These are phyloP conservation scores for Lepiota venenata DNA, from an alignment of 768 basidiomycete genomes.

Conservation along the genomic window DNA sequence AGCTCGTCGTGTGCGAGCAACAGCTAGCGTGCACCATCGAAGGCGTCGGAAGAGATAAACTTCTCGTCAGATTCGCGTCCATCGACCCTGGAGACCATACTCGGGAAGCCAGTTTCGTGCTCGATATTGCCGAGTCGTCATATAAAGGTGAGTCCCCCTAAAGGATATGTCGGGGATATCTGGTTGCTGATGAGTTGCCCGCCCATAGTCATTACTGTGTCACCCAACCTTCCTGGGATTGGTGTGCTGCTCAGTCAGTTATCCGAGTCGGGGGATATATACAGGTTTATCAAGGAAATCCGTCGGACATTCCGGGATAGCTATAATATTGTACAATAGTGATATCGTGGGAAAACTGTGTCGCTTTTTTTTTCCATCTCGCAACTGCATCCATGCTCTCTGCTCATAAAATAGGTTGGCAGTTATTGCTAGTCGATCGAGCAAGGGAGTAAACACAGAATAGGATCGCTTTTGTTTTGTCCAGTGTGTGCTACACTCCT, in stretches of 20 bases:
- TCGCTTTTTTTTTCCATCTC: too few relatives aligned
- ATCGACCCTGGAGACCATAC: slow-evolving; percentile 56
- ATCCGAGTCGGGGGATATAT: slow-evolving; percentile 68
- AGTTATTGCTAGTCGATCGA: background rate
- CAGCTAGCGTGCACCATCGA: slow-evolving; percentile 67
- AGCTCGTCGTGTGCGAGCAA: slow-evolving; percentile 55
- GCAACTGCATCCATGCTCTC: slow-evolving; percentile 1
- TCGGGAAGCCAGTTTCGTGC: slow-evolving; percentile 67
- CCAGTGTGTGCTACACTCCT: slow-evolving; percentile 90
- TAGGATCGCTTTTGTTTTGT: slow-evolving; percentile 93
- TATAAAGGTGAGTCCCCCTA: slow-evolving; percentile 61
- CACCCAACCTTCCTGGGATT: slow-evolving; percentile 64
- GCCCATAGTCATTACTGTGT: slow-evolving; percentile 72
- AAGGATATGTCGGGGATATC: background rate
- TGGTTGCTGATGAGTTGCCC: background rate
- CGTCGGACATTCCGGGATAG: slow-evolving; percentile 23
- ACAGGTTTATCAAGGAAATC: slow-evolving; percentile 64
- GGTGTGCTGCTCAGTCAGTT: slow-evolving; percentile 67
- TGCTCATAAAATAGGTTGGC: slow-evolving; percentile 37
- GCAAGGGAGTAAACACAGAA: slow-evolving; percentile 3
- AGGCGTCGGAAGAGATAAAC: slow-evolving; percentile 68
- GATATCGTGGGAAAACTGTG: too few relatives aligned
- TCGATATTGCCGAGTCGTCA: slow-evolving; percentile 61
- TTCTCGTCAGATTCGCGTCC: slow-evolving; percentile 70
- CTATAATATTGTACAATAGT: too few relatives aligned